Evolutionary conservation across 164 flowering plant species (phyloP).

Genomic region (Magnolia officinalis): DNA sequence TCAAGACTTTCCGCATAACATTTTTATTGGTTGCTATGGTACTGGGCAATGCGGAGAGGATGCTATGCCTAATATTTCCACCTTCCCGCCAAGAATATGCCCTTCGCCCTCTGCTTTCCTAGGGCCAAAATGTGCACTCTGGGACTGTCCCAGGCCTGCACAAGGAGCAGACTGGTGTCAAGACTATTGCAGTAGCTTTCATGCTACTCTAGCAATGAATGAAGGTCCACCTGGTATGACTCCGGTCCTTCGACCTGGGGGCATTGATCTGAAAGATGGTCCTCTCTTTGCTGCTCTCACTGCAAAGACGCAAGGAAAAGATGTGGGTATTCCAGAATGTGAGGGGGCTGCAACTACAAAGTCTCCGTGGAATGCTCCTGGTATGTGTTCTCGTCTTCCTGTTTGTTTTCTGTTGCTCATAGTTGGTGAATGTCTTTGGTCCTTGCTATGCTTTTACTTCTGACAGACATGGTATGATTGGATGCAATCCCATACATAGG

Average conservation of each 20-base stretch:
- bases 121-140: slow-evolving; percentile 96
- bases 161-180: slow-evolving; percentile 74
- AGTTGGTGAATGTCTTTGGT: neutral
- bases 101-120: slow-evolving; percentile 95
- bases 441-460: neutral
- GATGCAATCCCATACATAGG: neutral
- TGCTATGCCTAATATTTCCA: slow-evolving; percentile 35
- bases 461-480: neutral
- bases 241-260: slow-evolving; percentile 94
- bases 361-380: slow-evolving; percentile 99
- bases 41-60: slow-evolving; percentile 42
- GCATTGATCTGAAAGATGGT: slow-evolving; percentile 92
- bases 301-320: slow-evolving; percentile 83
- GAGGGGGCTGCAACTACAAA: slow-evolving; percentile 98
- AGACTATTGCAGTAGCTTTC: slow-evolving; percentile 86
- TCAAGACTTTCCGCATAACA: slow-evolving; percentile 49
- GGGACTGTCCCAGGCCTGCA: slow-evolving; percentile 99
- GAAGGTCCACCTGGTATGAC: slow-evolving; percentile 97
- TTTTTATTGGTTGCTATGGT: slow-evolving; percentile 37
- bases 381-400: slow-evolving; percentile 31
- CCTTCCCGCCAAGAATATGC: slow-evolving; percentile 47
- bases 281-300: slow-evolving; percentile 86
- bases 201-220: slow-evolving; percentile 69
- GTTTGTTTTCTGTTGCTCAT: neutral
- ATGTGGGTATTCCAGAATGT: slow-evolving; percentile 96